Evolutionary conservation across 2,329 filamentous ascomycete genomes (phyloP).

Genomic region (Esteya vermicola): DNA sequence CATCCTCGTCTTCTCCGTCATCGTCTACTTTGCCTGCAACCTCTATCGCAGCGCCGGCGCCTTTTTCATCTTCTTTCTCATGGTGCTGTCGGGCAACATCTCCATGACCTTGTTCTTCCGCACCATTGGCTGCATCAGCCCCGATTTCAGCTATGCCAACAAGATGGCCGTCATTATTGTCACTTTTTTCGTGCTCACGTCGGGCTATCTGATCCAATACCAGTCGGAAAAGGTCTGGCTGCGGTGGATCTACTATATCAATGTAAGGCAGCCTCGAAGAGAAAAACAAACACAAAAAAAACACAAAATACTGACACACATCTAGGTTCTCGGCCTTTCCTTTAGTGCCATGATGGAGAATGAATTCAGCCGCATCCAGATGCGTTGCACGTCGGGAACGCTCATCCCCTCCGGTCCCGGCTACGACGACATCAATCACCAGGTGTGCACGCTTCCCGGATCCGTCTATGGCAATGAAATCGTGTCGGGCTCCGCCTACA

Average conservation of each 20-base stretch:
- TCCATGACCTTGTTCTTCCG: constrained; percentile 68
- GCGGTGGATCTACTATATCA: constrained; percentile 74
- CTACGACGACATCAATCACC: constrained; percentile 58
- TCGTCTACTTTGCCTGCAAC: constrained; percentile 68
- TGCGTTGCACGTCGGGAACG: constrained; percentile 54
- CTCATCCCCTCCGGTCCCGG: constrained; percentile 57
- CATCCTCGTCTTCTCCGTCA: constrained; percentile 58
- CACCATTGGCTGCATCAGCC: constrained; percentile 59
- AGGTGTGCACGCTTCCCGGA: constrained; percentile 70
- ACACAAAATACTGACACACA: constrained; percentile 17
- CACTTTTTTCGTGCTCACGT: constrained; percentile 67
- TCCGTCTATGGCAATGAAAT: constrained; percentile 48
- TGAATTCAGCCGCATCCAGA: constrained; percentile 56
- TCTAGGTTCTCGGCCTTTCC: constrained; percentile 47
- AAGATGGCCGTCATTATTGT: constrained; percentile 70
- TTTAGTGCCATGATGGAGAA: constrained; percentile 78
- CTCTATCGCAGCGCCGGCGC: constrained; percentile 55
- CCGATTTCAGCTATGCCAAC: constrained; percentile 75
- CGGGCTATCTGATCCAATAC: constrained; percentile 74
- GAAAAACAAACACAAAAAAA: not conserved
- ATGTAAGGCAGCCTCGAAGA: constrained; percentile 17
- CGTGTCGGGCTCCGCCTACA: constrained; percentile 55
- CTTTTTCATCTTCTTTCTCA: constrained; percentile 64
- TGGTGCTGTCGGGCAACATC: constrained; percentile 55
- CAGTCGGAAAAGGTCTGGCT: constrained; percentile 61